phyloP scores from a whole-genome alignment of 257 asterid species.

The Solanum raphanifolium region DNA sequence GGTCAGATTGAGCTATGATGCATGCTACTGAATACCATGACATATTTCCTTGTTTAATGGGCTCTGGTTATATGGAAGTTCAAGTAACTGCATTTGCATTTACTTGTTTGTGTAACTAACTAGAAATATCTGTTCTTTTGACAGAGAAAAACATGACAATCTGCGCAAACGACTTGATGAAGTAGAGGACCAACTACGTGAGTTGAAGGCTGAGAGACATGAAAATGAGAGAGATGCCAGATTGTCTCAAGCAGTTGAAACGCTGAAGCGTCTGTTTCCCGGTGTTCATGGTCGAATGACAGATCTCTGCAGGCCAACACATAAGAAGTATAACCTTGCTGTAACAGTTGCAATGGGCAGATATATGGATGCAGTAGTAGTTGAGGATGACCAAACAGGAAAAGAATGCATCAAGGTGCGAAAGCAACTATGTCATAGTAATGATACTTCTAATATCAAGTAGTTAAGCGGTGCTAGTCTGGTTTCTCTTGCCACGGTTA shows the following conservation, averaged over 20 bases:
- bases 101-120: not conserved
- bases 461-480: not conserved
- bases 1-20: not conserved
- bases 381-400: conserved; percentile 90
- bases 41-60: not conserved
- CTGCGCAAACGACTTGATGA: conserved; percentile 69
- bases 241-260: conserved; percentile 83
- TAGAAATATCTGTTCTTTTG: conserved; percentile 13
- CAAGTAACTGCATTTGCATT: not conserved
- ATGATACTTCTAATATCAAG: not conserved
- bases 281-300: conserved; percentile 99
- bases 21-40: not conserved
- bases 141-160: conserved; percentile 62
- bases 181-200: conserved; percentile 73
- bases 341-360: conserved; percentile 99
- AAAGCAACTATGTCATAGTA: not conserved
- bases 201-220: conserved; percentile 89
- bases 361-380: conserved; percentile 99
- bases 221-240: conserved; percentile 90
- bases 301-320: conserved; percentile 95
- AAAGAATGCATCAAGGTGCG: conserved; percentile 95
- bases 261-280: conserved; percentile 85
- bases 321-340: conserved; percentile 88
- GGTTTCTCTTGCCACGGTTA: not conserved
- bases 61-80: not conserved